Percentiles rank a stretch among this genome's conserved stretches.
Evolutionary conservation across 83 land plant species (phyloP).

Genomic region (Thuja plicata): DNA sequence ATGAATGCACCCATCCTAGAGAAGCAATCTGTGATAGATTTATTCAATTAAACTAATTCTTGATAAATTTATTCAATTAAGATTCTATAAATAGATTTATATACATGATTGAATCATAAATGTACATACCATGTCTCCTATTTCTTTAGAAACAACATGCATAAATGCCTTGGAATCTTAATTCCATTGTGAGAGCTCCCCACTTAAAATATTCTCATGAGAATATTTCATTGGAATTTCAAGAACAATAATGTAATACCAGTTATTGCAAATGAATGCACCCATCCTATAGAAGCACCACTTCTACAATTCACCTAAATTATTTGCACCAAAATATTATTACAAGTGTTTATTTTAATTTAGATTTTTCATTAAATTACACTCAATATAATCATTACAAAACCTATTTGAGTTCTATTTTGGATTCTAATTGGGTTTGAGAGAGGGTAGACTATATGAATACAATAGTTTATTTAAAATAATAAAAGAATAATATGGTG

Average conservation of each 20-base stretch:
- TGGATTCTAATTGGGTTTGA: no score
- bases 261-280: conserved; percentile 67
- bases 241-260: conserved; percentile 62
- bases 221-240: conserved; percentile 81
- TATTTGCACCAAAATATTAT: neutral
- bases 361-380: no score
- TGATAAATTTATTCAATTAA: no score
- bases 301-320: conserved; percentile 42
- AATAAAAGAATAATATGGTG: no score
- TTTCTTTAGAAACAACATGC: conserved; percentile 68
- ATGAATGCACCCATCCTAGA: conserved; percentile 95
- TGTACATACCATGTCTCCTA: conserved; percentile 59
- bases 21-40: no score
- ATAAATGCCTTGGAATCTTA: conserved; percentile 61
- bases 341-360: no score
- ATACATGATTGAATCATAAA: neutral
- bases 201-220: conserved; percentile 51
- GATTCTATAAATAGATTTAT: no score
- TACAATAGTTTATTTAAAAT: neutral
- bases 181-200: conserved; percentile 73
- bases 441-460: neutral
- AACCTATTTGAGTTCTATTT: no score
- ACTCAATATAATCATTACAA: no score
- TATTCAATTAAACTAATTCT: no score
- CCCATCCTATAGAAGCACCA: conserved; percentile 56